Base-by-base conservation (phyloP, 495 filamentous ascomycete species). In the Amniculicola lignicola region DNA sequence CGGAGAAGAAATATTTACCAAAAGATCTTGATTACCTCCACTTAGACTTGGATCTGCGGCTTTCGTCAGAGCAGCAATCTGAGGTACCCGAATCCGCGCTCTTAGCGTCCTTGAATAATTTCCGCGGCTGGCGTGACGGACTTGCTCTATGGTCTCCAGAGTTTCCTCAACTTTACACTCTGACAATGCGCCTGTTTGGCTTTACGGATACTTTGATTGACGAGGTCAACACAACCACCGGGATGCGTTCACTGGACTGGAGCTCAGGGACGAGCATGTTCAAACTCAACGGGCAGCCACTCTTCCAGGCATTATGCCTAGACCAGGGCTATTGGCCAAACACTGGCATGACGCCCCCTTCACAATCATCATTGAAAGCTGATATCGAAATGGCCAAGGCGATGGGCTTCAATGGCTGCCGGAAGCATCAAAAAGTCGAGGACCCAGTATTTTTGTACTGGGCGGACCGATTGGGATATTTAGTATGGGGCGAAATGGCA, bases 291-390 rank as follows among this genome's bases (percentile, higher is more conserved):
- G 80, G 79, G 22, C 69, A 84, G 50, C 84, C 83, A 39, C 68
- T 78, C 15, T 86, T 85, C 69, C 74, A 78, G 57, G 84, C 86
- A 44, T 80, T 81, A 9, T 83, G 81, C 0, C 72, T 87, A 3
- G 83, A 87, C 51, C 82, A 87, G 57, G 83, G 82, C 5, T 85
- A 77, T 65, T 87, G 82, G 82, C 83, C 83, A 0, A 80, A 85
- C 53, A 83, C 82, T 0, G 67, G 86, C 22, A 78, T 86, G 60
- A 73, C 75, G 0, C 77, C 84, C 0, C 84, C 83, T 0, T 83
- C 72, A 14, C 64, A 67, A 2, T 79, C 84, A 43, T 82, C 82
- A 0, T 82, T 86, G 81, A 71, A 79, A 1, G 83, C 74, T 37
- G 84, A 87, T 66, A 67, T 87, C 5, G 43, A 82, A 40, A 53